Base-by-base conservation (phyloP, 495 filamentous ascomycete genomes). In the Tuber microsphaerosporum region DNA sequence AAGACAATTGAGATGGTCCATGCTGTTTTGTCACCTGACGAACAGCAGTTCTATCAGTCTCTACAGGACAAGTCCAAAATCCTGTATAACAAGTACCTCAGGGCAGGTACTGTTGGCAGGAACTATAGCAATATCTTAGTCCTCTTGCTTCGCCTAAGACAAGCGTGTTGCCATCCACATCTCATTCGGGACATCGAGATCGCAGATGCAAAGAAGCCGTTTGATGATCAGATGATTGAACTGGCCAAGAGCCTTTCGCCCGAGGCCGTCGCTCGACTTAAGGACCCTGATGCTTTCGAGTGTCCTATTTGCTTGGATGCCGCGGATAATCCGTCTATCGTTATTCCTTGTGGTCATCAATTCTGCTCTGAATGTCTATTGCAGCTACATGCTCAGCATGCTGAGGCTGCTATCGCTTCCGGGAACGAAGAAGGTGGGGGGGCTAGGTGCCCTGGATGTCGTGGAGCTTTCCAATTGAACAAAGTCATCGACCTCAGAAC, bases 141-240 rank as follows among this genome's bases (percentile, higher is more conserved):
- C 43, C 87, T 97, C 37, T 88, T 99, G 69, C 87, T 99, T 19
- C 92, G 94, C 20, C 88, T 99, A 14, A 88, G 93, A n/a, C 95
- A 99, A 84, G 92, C 92, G 44, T 95, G 92, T 81, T 97, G 93
- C 79, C 95, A 99, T 84, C 94, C 94, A 1, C 92, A 96, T 82
- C 85, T 99, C n/a, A 94, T 96, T 72, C 87, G 86, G 17, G 93
- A 94, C 74, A 90, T 92, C 77, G 90, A 89, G 85, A 89, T 73
- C 85, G 86, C n/a, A 84, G 84, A 71, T 84, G n/a, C 51, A 5
- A 86, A 75, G 80, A 84, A 78, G 83, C 88, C 65, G 81, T 87
- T 79, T 16, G 85, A 87, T 2, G 88, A 90, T 1, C 86, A 88
- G 10, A 88, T 93, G 84, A 72, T 89, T 19, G 87, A 86, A 14